Percentiles rank a stretch among this genome's conserved stretches.
These are phyloP conservation scores for Carex scoparia DNA, from an alignment of 176 grass and related monocot genomes.

Conservation along the genomic window DNA sequence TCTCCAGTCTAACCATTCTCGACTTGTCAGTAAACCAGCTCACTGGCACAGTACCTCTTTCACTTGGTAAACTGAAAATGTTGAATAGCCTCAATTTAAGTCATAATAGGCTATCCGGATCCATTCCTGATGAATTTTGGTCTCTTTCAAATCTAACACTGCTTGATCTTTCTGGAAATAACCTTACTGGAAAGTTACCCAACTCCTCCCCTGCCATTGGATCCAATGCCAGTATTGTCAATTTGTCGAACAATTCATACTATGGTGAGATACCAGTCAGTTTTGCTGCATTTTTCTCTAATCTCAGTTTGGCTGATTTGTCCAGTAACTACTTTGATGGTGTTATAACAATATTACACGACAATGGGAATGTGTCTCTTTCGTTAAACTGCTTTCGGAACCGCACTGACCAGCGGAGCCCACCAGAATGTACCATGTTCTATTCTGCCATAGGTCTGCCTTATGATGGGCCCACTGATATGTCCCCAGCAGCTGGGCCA, in stretches of 20 bases:
- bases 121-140: constrained; percentile 53
- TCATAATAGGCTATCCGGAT: constrained; percentile 55
- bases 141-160: constrained; percentile 41
- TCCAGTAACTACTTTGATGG: constrained; percentile 83
- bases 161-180: constrained; percentile 65
- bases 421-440: constrained; percentile 48
- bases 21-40: constrained; percentile 60
- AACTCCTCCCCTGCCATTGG: constrained; percentile 15
- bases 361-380: constrained; percentile 35
- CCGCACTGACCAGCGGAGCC: constrained; percentile 41
- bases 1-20: constrained; percentile 50
- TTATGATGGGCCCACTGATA: constrained; percentile 24
- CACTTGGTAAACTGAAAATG: constrained; percentile 34
- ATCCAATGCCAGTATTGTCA: constrained; percentile 38
- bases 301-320: constrained; percentile 38
- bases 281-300: constrained; percentile 43
- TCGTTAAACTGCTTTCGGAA: constrained; percentile 61
- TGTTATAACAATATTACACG: constrained; percentile 15
- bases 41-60: constrained; percentile 44
- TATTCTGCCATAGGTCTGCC: constrained; percentile 41
- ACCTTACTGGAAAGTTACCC: constrained; percentile 62
- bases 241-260: constrained; percentile 75
- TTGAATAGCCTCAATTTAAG: constrained; percentile 55
- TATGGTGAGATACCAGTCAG: constrained; percentile 41
- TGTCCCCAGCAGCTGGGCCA: constrained; percentile 20